Percentiles rank a stretch among this genome's conserved stretches.
phyloP scores from a whole-genome alignment of 306 rosid genomes.

The Quillaja saponaria region DNA sequence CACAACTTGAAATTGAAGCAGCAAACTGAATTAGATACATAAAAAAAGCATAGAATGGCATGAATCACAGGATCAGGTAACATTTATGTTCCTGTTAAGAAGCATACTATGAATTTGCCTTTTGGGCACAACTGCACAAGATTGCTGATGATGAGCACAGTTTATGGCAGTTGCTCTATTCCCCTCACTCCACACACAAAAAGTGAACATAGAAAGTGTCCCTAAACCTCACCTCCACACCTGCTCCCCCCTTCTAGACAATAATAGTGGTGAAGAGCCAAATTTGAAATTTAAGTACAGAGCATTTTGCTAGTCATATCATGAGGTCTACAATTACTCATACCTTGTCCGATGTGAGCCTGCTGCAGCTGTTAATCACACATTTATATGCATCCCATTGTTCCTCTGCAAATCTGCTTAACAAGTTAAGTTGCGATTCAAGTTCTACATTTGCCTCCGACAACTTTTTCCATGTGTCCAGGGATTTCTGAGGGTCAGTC shows the following conservation, averaged over 20 bases:
- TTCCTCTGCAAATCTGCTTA: slow-evolving; percentile 68
- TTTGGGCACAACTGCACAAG: slow-evolving; percentile 14
- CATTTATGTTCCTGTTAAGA: slow-evolving; percentile 1
- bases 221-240: not conserved
- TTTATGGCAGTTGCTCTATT: slow-evolving; percentile 8
- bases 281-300: not conserved
- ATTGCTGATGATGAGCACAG: slow-evolving; percentile 3
- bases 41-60: slow-evolving; percentile 1
- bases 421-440: slow-evolving; percentile 63
- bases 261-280: not conserved
- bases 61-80: slow-evolving; percentile 13
- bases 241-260: not conserved
- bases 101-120: slow-evolving; percentile 5
- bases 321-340: slow-evolving; percentile 1
- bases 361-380: slow-evolving; percentile 63
- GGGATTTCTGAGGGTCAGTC: slow-evolving; percentile 66
- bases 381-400: slow-evolving; percentile 80
- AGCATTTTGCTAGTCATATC: slow-evolving; percentile 8
- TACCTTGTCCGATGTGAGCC: slow-evolving; percentile 75
- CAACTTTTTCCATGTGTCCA: slow-evolving; percentile 81
- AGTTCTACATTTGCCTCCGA: slow-evolving; percentile 76
- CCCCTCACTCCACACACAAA: not conserved
- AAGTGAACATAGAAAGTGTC: not conserved
- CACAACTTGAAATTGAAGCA: slow-evolving; percentile 27
- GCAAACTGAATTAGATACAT: slow-evolving; percentile 4